A percentile compares a stretch with the other conserved stretches of the same genome.
phyloP scores from a whole-genome alignment of 177 flowering plant species.

The Vitis hybrid region DNA sequence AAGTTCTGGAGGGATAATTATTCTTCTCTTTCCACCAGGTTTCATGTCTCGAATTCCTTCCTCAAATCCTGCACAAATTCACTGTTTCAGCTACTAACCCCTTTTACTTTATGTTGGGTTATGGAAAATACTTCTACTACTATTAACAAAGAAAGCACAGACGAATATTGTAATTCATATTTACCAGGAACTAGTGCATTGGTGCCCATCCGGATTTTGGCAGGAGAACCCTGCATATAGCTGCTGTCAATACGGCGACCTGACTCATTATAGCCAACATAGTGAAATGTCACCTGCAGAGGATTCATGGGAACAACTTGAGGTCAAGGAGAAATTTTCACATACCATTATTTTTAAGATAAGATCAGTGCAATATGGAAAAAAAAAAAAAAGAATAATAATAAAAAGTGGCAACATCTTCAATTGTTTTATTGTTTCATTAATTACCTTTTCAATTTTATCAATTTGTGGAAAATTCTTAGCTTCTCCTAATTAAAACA shows the following conservation, averaged over 20 bases:
- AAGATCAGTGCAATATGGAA: too few relatives aligned
- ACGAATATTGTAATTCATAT: neutral
- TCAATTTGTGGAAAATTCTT: too few relatives aligned
- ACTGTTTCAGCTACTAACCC: neutral
- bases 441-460: too few relatives aligned
- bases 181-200: slow-evolving; percentile 93
- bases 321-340: neutral
- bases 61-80: slow-evolving; percentile 75
- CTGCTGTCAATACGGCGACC: slow-evolving; percentile 98
- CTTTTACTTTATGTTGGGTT: too few relatives aligned
- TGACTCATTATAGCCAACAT: slow-evolving; percentile 91
- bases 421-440: too few relatives aligned
- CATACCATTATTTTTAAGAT: neutral
- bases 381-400: too few relatives aligned
- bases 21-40: slow-evolving; percentile 93
- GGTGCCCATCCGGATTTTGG: slow-evolving; percentile 83
- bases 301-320: neutral
- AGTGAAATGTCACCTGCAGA: slow-evolving; percentile 84
- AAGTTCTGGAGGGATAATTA: slow-evolving; percentile 95
- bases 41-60: slow-evolving; percentile 90
- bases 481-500: too few relatives aligned
- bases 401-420: too few relatives aligned
- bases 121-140: neutral
- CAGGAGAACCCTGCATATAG: slow-evolving; percentile 86
- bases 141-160: too few relatives aligned